phyloP scores from a whole-genome alignment of 2,329 filamentous ascomycete genomes.

The Drechslerella coelobrocha region DNA sequence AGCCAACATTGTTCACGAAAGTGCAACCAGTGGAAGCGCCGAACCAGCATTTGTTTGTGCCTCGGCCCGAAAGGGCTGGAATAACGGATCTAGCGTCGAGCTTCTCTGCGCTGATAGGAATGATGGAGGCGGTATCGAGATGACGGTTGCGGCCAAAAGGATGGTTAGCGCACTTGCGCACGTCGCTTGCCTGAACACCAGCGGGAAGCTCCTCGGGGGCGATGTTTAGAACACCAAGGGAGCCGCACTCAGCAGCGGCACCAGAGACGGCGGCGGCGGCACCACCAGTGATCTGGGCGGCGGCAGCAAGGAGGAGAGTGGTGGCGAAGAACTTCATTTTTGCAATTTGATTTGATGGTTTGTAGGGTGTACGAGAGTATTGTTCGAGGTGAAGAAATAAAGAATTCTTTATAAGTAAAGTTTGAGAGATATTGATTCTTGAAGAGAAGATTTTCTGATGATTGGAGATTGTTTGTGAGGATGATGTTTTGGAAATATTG shows the following conservation, averaged over 20 bases:
- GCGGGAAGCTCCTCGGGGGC: not conserved
- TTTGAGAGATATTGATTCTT: too few species aligned
- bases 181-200: not conserved
- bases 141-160: constrained; percentile 7
- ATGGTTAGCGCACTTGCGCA: constrained; percentile 10
- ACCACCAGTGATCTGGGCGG: constrained; percentile 4
- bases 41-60: constrained; percentile 7
- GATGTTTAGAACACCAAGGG: constrained; percentile 8
- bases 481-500: too few species aligned
- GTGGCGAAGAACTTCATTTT: constrained; percentile 17
- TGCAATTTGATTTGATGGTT: not conserved
- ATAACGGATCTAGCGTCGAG: constrained; percentile 8
- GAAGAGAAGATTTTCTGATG: too few species aligned
- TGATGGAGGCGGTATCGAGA: not conserved
- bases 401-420: not conserved
- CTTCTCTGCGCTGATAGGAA: not conserved
- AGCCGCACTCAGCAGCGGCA: constrained; percentile 15
- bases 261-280: constrained; percentile 13
- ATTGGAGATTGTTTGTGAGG: too few species aligned
- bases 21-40: constrained; percentile 19
- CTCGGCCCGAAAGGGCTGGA: constrained; percentile 1
- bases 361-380: not conserved
- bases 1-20: too few species aligned
- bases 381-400: not conserved
- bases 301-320: not conserved